phyloP scores from a whole-genome alignment of 2,329 filamentous ascomycete genomes.

The Hyphodiscus sp. region DNA sequence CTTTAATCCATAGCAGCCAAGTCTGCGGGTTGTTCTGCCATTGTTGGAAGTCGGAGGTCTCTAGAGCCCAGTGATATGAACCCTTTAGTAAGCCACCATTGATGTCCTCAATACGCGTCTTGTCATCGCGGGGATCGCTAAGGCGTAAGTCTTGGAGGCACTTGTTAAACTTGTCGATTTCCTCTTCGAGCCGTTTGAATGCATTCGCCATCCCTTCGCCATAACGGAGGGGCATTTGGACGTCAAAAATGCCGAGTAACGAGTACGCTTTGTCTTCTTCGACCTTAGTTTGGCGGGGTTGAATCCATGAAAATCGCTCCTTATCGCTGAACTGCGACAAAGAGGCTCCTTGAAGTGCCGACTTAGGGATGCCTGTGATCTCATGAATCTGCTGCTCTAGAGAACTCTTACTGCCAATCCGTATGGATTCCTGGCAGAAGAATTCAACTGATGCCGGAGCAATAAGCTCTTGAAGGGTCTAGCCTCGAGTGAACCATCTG shows the following conservation, averaged over 20 bases:
- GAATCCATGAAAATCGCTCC: constrained; percentile 34
- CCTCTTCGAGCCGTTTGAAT: background rate
- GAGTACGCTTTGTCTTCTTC: constrained; percentile 35
- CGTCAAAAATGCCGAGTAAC: background rate
- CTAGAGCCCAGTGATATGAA: too few relatives aligned
- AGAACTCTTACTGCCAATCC: constrained; percentile 7
- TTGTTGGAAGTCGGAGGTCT: too few relatives aligned
- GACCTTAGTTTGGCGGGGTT: constrained; percentile 29
- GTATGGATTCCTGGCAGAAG: constrained; percentile 6
- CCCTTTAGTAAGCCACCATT: too few relatives aligned
- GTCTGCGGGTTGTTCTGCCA: too few relatives aligned
- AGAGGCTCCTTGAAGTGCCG: constrained; percentile 4
- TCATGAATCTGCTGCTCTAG: constrained; percentile 9
- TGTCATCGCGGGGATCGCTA: too few relatives aligned
- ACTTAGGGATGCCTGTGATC: constrained; percentile 7
- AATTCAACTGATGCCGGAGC: too few relatives aligned
- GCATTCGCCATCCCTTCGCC: background rate
- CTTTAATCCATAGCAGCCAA: too few relatives aligned
- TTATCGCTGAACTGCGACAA: constrained; percentile 6
- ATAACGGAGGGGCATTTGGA: background rate
- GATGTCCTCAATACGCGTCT: too few relatives aligned
- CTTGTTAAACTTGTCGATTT: too few relatives aligned
- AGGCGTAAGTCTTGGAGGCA: too few relatives aligned
- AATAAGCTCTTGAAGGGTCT: too few relatives aligned
- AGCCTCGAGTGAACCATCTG: too few relatives aligned